Percentiles rank a stretch among this genome's conserved stretches.
These are phyloP conservation scores for Epithemia pelagica DNA, from an alignment of 108 stramenopile species.

Conservation along the genomic window DNA sequence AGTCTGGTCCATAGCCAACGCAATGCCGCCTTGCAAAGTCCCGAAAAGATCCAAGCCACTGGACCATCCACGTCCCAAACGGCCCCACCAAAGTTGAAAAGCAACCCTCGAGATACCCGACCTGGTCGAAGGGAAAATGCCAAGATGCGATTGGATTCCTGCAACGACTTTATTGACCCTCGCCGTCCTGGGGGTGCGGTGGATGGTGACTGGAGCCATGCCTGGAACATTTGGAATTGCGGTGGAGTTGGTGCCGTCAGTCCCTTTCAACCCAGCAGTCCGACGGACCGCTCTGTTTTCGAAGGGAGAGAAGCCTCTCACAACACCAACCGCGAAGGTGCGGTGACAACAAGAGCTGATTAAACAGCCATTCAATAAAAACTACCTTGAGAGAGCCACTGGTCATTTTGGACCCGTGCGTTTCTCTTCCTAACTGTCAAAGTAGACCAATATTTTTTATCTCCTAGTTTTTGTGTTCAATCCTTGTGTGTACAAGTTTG, in stretches of 20 bases:
- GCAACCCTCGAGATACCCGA: constrained; percentile 64
- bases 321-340: constrained; percentile 1
- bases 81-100: constrained; percentile 64
- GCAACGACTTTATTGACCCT: constrained; percentile 10
- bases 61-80: constrained; percentile 11
- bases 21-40: constrained; percentile 13
- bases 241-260: constrained; percentile 51
- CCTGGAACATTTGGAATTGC: constrained; percentile 76
- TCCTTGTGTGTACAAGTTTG: too few relatives aligned
- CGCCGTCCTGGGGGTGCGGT: constrained; percentile 5
- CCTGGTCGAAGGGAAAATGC: constrained; percentile 20
- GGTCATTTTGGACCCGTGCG: too few relatives aligned
- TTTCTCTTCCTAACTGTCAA: too few relatives aligned
- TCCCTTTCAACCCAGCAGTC: constrained; percentile 26
- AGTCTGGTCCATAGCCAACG: constrained; percentile 13
- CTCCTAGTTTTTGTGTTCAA: too few relatives aligned
- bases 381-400: too few relatives aligned
- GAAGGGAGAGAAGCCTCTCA: constrained; percentile 29
- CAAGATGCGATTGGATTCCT: constrained; percentile 6
- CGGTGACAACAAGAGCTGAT: neutral
- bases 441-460: too few relatives aligned
- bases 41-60: constrained; percentile 29
- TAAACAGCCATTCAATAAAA: too few relatives aligned
- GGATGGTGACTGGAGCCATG: constrained; percentile 63
- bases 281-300: constrained; percentile 19